A percentile compares a stretch with the other conserved stretches of the same genome.
These are phyloP conservation scores for Magnolia officinalis DNA, from an alignment of 164 flowering plant species.

Conservation along the genomic window DNA sequence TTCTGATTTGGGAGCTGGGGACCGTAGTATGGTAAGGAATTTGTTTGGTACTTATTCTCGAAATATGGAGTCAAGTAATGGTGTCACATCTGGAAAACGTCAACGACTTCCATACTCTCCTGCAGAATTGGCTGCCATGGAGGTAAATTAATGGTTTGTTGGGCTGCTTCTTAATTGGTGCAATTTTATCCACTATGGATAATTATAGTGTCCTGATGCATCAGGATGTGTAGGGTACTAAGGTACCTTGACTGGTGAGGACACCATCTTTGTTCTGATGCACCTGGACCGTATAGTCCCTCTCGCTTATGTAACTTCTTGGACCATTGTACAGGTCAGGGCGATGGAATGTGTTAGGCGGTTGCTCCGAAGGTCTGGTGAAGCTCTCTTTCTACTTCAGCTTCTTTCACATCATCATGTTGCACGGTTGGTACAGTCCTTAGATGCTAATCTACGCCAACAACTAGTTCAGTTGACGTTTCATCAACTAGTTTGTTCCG, in stretches of 20 bases:
- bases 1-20: slow-evolving; percentile 56
- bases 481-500: slow-evolving; percentile 88
- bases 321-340: slow-evolving; percentile 59
- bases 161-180: neutral
- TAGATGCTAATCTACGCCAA: slow-evolving; percentile 54
- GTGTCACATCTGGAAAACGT: slow-evolving; percentile 55
- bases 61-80: slow-evolving; percentile 50
- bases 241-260: too few species aligned
- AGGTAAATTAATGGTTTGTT: slow-evolving; percentile 38
- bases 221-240: neutral
- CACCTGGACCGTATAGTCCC: neutral
- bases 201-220: neutral
- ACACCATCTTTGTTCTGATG: neutral
- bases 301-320: neutral
- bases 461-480: slow-evolving; percentile 73
- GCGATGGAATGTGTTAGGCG: slow-evolving; percentile 95
- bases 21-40: slow-evolving; percentile 63
- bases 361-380: slow-evolving; percentile 83
- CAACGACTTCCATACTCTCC: slow-evolving; percentile 86
- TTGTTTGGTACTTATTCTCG: slow-evolving; percentile 71
- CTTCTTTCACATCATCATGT: slow-evolving; percentile 88
- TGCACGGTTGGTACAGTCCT: slow-evolving; percentile 66
- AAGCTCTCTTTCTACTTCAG: slow-evolving; percentile 85
- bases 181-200: neutral
- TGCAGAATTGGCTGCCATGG: slow-evolving; percentile 95